Percentiles rank a stretch among this genome's conserved stretches.
Evolutionary conservation across 768 basidiomycete genomes (phyloP).

Genomic region (Hemileccinum rubropunctum): DNA sequence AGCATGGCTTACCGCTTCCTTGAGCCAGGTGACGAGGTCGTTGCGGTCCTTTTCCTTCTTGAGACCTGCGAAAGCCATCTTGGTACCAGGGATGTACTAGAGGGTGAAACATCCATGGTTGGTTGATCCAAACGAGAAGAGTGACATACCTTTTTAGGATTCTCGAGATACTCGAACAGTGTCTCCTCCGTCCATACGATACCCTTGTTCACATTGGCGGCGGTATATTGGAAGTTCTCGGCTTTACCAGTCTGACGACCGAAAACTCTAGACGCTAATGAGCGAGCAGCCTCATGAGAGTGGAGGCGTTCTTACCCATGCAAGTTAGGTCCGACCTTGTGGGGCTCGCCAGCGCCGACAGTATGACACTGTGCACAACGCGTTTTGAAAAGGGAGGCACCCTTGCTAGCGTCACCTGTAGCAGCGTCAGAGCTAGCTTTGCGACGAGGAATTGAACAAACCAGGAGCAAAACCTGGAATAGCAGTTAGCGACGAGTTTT

Average conservation of each 20-base stretch:
- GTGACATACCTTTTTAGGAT: constrained; percentile 86
- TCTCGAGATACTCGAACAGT: constrained; percentile 94
- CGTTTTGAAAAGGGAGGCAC: constrained; percentile 95
- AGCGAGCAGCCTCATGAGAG: not conserved
- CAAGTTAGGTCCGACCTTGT: constrained; percentile 95
- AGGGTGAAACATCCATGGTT: not conserved
- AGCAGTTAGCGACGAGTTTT: constrained; percentile 1
- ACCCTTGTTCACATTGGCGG: constrained; percentile 95
- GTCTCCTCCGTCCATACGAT: constrained; percentile 83
- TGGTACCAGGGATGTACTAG: constrained; percentile 93
- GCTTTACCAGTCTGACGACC: constrained; percentile 86
- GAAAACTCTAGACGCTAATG: constrained; percentile 53
- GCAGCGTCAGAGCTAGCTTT: constrained; percentile 2
- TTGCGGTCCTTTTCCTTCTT: constrained; percentile 99
- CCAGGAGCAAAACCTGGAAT: constrained; percentile 34
- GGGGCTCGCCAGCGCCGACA: constrained; percentile 65
- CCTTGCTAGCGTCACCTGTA: constrained; percentile 82
- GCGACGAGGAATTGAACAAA: constrained; percentile 20
- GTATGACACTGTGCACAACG: constrained; percentile 96
- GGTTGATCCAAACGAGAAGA: not conserved
- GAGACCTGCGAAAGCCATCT: constrained; percentile 98
- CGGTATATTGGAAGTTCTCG: constrained; percentile 86
- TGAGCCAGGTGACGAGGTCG: constrained; percentile 86
- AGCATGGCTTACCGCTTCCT: constrained; percentile 57
- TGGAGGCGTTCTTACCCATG: constrained; percentile 62